A percentile compares a stretch with the other conserved stretches of the same genome.
Conservation (phyloP, 805 yeast species). For the Saturnispora kantuleensis region DNA sequence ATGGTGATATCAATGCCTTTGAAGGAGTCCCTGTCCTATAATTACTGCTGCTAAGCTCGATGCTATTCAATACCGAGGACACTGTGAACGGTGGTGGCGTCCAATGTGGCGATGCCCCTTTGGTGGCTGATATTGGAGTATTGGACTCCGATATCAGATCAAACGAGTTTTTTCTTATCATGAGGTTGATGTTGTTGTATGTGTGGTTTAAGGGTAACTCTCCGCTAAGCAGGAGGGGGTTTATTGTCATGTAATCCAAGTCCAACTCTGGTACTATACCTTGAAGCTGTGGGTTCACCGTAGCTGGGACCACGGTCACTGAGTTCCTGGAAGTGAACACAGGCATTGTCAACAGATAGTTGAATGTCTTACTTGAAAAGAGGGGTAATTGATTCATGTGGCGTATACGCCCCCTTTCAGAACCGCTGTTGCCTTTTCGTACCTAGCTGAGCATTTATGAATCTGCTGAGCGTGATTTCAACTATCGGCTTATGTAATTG, state of each 20-base stretch:
- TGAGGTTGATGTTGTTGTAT: slow-evolving; percentile 1
- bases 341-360: too few species aligned
- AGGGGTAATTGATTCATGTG: too few species aligned
- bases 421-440: too few species aligned
- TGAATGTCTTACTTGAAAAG: too few species aligned
- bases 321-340: neutral
- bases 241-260: neutral
- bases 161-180: slow-evolving; percentile 3
- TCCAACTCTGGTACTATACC: slow-evolving; percentile 1
- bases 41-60: neutral
- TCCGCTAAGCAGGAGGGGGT: neutral
- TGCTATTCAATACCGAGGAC: neutral
- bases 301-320: neutral
- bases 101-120: slow-evolving; percentile 1
- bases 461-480: too few species aligned
- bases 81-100: slow-evolving; percentile 1
- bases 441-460: too few species aligned
- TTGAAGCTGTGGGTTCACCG: neutral
- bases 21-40: neutral
- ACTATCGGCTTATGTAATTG: too few species aligned
- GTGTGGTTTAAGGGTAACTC: neutral
- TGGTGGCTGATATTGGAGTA: neutral
- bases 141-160: neutral
- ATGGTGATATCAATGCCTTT: too few species aligned
- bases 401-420: too few species aligned